Base-by-base conservation (phyloP, 2,329 filamentous ascomycete species). In the Fusarium xylarioides region DNA sequence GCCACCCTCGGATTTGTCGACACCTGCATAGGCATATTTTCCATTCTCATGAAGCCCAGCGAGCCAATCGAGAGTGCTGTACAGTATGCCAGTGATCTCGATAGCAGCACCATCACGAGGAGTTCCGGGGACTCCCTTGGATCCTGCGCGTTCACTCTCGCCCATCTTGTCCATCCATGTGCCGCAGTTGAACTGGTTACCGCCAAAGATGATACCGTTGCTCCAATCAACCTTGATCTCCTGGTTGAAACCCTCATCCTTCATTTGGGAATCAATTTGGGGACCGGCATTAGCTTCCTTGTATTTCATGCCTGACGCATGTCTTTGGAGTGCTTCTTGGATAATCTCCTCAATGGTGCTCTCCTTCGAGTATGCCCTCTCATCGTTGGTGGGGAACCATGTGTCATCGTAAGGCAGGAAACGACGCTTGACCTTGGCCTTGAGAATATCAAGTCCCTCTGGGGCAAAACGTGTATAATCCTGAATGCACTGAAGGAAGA, bases 151-250 rank as follows among this genome's bases (percentile, higher is more conserved):
- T 73, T 93, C 91, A 71, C 95, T 97, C 82, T 99, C 96, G n/a
- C 96, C 96, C 96, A 99, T 99, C 88, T 99, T 99, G 86, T 99
- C 96, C 95, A 98, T 98, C 96, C 96, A 99, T 3, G 96, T 99
- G 58, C 96, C 96, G 77, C 97, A 99, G 82, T 99, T 99, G 83
- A 85, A 88, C 79, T 98, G 95, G 79, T 94, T 98, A 38, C 97
- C 96, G 63, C 97, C 96, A 78, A 97, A 97, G 65, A 99, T 91
- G 71, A 99, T 89, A 28, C 96, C 97, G 5, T 80, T 84, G 10
- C 91, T 96, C 95, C 95, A 98, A 80, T 99, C 95, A 16, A 97
- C 93, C 67, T 93, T 90, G 75, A 98, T 92, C 67, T 96, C 91
- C 73, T 97, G 94, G 79, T 98, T 91, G 86, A 99, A 99, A 1